These are phyloP conservation scores for Lentithecium fluviatile DNA, from an alignment of 495 filamentous ascomycete genomes.

Conservation along the genomic window DNA sequence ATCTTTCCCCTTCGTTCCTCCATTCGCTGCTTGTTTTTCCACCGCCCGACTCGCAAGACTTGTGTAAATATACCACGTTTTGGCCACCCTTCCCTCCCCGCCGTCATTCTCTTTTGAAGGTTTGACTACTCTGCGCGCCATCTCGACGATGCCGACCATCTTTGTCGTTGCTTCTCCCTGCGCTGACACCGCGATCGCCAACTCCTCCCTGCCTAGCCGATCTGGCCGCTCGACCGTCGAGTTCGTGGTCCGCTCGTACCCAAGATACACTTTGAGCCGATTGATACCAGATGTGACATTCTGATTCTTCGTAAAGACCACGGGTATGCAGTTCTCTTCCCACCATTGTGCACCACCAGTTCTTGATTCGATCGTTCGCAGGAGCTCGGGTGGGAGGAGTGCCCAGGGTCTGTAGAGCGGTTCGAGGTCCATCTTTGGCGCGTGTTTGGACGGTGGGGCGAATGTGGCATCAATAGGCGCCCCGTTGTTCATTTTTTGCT, in stretches of 20 bases:
- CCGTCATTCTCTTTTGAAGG: background rate
- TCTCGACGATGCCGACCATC: slow-evolving; percentile 10
- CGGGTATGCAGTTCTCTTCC: background rate
- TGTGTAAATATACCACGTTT: slow-evolving; percentile 19
- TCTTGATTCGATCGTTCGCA: background rate
- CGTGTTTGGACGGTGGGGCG: no score
- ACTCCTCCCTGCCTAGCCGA: background rate
- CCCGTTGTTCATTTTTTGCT: background rate
- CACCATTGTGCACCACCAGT: background rate
- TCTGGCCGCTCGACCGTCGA: background rate
- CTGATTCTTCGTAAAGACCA: slow-evolving; percentile 10
- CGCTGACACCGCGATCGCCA: background rate
- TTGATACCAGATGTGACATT: slow-evolving; percentile 12
- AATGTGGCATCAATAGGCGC: background rate
- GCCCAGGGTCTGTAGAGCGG: slow-evolving; percentile 7
- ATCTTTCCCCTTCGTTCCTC: background rate
- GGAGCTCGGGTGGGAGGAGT: slow-evolving; percentile 1
- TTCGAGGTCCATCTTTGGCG: background rate
- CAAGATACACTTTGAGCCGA: slow-evolving; percentile 6
- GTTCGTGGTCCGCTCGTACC: background rate
- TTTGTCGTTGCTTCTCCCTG: slow-evolving; percentile 14
- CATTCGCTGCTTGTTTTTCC: background rate
- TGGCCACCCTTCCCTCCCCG: background rate
- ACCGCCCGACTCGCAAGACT: background rate
- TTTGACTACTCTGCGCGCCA: slow-evolving; percentile 14